Conservation (phyloP, 2,329 filamentous ascomycete species). For the Cytospora piceicola region DNA sequence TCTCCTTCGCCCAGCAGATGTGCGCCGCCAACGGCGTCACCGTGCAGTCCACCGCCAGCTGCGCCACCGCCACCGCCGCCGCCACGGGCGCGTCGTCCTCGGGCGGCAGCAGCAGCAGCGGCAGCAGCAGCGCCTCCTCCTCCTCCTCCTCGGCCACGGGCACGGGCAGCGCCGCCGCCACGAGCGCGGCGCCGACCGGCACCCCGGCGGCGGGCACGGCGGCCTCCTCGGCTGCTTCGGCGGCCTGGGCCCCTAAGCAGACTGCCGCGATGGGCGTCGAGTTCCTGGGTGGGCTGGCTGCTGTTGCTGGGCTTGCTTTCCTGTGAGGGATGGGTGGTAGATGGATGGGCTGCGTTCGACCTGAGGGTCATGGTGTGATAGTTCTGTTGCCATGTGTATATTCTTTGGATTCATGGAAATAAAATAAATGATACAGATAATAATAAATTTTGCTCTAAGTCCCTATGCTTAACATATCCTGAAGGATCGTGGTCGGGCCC, state of each 20-base stretch:
- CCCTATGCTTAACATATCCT: no score
- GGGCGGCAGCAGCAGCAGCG: no score
- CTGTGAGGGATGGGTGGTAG: slow-evolving; percentile 16
- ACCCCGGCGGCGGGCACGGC: slow-evolving; percentile 16
- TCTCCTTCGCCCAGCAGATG: slow-evolving; percentile 40
- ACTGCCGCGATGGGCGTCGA: slow-evolving; percentile 27
- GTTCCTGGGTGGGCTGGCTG: slow-evolving; percentile 28
- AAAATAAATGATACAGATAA: no score
- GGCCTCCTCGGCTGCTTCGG: slow-evolving; percentile 5
- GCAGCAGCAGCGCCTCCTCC: no score
- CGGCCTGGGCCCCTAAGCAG: slow-evolving; percentile 26
- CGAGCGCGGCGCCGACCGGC: slow-evolving; percentile 23
- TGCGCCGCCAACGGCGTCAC: slow-evolving; percentile 40
- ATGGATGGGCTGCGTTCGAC: no score
- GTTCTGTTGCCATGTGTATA: no score
- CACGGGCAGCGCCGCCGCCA: slow-evolving; percentile 13
- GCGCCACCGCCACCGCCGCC: slow-evolving; percentile 34
- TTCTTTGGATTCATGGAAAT: no score
- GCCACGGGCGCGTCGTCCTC: slow-evolving; percentile 36
- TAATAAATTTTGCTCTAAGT: no score
- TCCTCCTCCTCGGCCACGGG: slow-evolving; percentile 25
- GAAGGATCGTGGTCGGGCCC: no score
- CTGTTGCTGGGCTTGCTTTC: slow-evolving; percentile 24
- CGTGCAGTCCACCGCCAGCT: slow-evolving; percentile 41
- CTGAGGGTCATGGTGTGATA: no score